A percentile compares a stretch with the other conserved stretches of the same genome.
These are phyloP conservation scores for Monosporascus sp. DNA, from an alignment of 2,329 filamentous ascomycete species.

Conservation along the genomic window DNA sequence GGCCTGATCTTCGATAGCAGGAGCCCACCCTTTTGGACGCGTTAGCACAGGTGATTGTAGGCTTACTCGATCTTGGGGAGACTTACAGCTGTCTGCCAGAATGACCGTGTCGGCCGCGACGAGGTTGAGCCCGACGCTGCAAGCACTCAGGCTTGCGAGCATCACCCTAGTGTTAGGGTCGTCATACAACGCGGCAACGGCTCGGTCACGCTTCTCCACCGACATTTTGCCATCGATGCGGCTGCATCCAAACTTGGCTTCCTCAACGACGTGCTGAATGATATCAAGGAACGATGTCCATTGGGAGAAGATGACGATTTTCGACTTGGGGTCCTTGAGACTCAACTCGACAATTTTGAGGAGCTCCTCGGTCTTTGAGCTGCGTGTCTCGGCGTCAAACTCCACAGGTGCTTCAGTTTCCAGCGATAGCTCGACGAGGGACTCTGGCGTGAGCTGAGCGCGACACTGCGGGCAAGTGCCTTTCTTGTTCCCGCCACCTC, in stretches of 20 bases:
- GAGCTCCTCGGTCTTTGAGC: slow-evolving; percentile 77
- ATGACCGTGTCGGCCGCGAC: slow-evolving; percentile 83
- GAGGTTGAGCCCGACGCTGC: slow-evolving; percentile 80
- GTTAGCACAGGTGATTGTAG: slow-evolving; percentile 8
- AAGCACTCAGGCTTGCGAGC: slow-evolving; percentile 76
- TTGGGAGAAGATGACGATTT: slow-evolving; percentile 70
- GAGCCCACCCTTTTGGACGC: slow-evolving; percentile 65
- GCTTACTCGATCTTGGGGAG: background rate
- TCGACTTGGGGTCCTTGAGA: slow-evolving; percentile 56
- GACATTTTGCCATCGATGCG: slow-evolving; percentile 80
- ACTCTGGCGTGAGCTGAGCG: slow-evolving; percentile 54
- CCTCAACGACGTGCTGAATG: slow-evolving; percentile 61
- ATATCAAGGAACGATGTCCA: slow-evolving; percentile 72
- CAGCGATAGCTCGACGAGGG: slow-evolving; percentile 60
- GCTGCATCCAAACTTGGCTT: slow-evolving; percentile 55
- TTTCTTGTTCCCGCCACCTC: slow-evolving; percentile 45
- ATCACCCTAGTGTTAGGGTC: slow-evolving; percentile 67
- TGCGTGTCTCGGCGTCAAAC: slow-evolving; percentile 60
- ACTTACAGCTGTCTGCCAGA: slow-evolving; percentile 66
- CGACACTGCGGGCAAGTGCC: slow-evolving; percentile 83
- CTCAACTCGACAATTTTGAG: slow-evolving; percentile 69
- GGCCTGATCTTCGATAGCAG: slow-evolving; percentile 87
- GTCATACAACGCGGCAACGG: slow-evolving; percentile 61
- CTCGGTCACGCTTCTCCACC: slow-evolving; percentile 62
- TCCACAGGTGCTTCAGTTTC: slow-evolving; percentile 39